A percentile compares a stretch with the other conserved stretches of the same genome.
Conservation (phyloP, 371 early-diverging fungal species). For the Mortierella sp. region DNA sequence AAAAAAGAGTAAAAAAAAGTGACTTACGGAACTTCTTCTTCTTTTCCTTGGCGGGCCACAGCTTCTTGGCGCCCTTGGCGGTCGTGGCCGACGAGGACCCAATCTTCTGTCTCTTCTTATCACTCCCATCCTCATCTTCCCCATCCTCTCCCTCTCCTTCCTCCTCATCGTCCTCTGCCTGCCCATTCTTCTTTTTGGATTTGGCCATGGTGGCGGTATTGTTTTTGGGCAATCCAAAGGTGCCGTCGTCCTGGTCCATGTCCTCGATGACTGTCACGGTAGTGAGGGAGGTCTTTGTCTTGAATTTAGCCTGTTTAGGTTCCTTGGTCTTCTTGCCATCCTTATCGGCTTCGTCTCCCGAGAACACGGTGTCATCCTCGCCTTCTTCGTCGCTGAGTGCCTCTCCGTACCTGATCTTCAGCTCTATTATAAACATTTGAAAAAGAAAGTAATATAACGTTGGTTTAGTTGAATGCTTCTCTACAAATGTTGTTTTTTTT, state of each 20-base stretch:
- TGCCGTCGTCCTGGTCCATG: conserved; percentile 67
- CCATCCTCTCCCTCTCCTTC: conserved; percentile 18
- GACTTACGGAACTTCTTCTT: conserved; percentile 57
- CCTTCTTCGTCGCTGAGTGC: conserved; percentile 52
- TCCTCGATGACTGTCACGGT: conserved; percentile 83
- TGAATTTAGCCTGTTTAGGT: conserved; percentile 66
- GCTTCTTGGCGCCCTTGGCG: conserved; percentile 37
- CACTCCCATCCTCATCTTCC: conserved; percentile 16
- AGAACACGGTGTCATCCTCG: conserved; percentile 60
- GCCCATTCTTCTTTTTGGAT: conserved; percentile 16
- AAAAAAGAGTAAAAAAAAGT: neutral
- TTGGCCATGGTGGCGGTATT: conserved; percentile 32
- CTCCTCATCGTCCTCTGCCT: neutral
- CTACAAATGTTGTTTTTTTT: too few species aligned
- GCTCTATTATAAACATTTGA: conserved; percentile 16
- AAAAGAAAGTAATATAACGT: neutral
- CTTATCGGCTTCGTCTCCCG: conserved; percentile 56
- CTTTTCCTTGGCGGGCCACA: conserved; percentile 36
- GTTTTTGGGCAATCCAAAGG: conserved; percentile 44
- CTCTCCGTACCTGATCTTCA: conserved; percentile 54
- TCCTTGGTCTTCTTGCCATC: conserved; percentile 52
- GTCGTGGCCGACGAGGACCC: conserved; percentile 46
- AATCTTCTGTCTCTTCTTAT: conserved; percentile 39
- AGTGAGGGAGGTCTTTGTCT: conserved; percentile 68
- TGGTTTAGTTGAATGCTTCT: too few species aligned